phyloP scores from a whole-genome alignment of 768 basidiomycete genomes.

The Amanita phalloides region DNA sequence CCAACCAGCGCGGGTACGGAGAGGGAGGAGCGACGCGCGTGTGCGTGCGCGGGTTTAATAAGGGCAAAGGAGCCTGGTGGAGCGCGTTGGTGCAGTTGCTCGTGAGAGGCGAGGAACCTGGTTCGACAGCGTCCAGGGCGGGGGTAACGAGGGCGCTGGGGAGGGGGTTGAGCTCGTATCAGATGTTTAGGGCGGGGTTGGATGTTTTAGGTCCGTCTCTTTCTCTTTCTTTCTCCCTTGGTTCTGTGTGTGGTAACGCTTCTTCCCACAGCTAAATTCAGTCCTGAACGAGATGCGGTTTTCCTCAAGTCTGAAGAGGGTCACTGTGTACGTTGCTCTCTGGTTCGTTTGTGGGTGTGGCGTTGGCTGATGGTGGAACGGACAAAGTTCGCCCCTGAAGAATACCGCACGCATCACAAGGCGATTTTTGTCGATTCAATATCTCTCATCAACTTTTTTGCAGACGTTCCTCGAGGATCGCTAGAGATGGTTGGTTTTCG shows the following conservation, averaged over 20 bases:
- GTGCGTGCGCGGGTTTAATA: conserved; percentile 56
- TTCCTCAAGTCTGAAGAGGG: conserved; percentile 49
- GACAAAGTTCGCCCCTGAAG: conserved; percentile 38
- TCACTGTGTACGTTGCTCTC: conserved; percentile 33
- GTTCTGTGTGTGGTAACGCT: too few relatives aligned
- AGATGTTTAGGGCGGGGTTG: conserved; percentile 75
- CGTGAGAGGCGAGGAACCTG: conserved; percentile 56
- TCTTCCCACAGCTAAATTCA: conserved; percentile 40
- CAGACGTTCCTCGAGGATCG: conserved; percentile 66
- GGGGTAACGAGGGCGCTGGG: conserved; percentile 53
- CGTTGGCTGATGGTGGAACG: too few relatives aligned
- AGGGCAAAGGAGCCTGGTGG: conserved; percentile 62
- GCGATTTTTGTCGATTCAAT: conserved; percentile 72
- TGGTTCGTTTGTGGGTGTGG: too few relatives aligned
- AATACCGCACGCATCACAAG: conserved; percentile 38
- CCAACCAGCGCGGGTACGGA: conserved; percentile 73
- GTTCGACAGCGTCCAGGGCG: conserved; percentile 8
- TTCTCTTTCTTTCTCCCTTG: too few relatives aligned
- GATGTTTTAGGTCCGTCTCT: conserved; percentile 65
- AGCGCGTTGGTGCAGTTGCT: conserved; percentile 46
- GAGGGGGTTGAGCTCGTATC: conserved; percentile 80
- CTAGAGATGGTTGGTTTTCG: conserved; percentile 53
- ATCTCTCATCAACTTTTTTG: conserved; percentile 67
- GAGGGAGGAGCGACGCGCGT: conserved; percentile 30
- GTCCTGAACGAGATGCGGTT: conserved; percentile 44